Base-by-base conservation (phyloP, 2,329 filamentous ascomycete species). In the Fusarium sp. region DNA sequence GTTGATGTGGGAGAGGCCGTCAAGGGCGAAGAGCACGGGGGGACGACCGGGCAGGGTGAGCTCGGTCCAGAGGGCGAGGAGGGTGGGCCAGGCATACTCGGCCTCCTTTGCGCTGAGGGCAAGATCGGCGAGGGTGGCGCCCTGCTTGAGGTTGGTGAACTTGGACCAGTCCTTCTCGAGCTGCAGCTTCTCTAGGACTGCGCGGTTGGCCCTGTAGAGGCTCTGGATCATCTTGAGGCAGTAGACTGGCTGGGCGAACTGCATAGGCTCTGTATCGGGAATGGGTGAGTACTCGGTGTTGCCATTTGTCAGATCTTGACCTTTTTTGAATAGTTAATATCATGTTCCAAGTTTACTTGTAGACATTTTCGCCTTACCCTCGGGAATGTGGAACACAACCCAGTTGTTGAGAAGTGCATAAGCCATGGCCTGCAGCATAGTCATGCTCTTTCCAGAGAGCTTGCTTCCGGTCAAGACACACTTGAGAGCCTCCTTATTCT, bases 371-470 rank as follows among this genome's bases (percentile, higher is more conserved):
- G 12, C 6, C 33, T 77, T 86, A 97, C 95, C 93, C 85, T 99
- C 95, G 40, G 96, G 95, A 60, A 98, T 88, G 79, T 94, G 92
- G 67, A 99, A 88, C 55, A 98, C 95, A 51, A 98, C 87, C 94
- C 95, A 98, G 31, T 93, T 89, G 81, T 94, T 94, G 78, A 95
- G 81, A 74, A 96, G 91, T 2, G 91, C 96, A 83, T 95, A 92
- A 20, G 93, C 87, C 88, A 97, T 90, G 42, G 93, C 93, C 84
- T 98, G 95, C 53, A 98, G 86, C 78, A 97, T 83, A 78, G 97
- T 84, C 76, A 96, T 90, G 81, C 93, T 98, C 89, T 98, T 99
- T 38, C 96, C 96, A 16, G 92, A 90, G 46, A 92, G 88, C 80
- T 89, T 91, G 63, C 90, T 89, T 4, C 96, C 96, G 51, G 89